Evolutionary conservation across 164 flowering plant species (phyloP).

Genomic region (Cinnamomum chago): DNA sequence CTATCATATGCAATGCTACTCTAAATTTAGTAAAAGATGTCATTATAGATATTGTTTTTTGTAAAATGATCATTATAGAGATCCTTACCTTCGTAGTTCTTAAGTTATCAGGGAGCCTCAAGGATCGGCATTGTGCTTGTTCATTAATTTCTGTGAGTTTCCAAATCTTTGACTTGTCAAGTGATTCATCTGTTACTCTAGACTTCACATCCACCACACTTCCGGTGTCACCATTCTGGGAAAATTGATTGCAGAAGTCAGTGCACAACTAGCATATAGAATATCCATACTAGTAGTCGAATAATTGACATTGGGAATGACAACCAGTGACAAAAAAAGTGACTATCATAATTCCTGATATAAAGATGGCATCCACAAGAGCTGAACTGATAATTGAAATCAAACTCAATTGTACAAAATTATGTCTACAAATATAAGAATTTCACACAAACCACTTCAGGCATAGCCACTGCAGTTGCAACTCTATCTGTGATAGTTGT

Average conservation of each 20-base stretch:
- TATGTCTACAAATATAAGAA: not conserved
- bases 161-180: conserved; percentile 79
- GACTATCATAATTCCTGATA: not conserved
- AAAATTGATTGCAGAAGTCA: not conserved
- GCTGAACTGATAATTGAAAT: not conserved
- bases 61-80: not conserved
- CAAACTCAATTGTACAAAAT: not conserved
- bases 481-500: conserved; percentile 9
- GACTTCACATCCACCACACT: conserved; percentile 66
- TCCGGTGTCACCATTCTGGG: conserved; percentile 61
- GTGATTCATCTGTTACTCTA: conserved; percentile 51
- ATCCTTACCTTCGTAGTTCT: conserved; percentile 48
- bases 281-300: too few relatives aligned
- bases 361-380: not conserved
- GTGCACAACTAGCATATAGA: not conserved
- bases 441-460: conserved; percentile 6
- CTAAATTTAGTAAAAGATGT: too few relatives aligned
- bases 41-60: not conserved
- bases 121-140: conserved; percentile 55
- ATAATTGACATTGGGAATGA: not conserved
- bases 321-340: not conserved
- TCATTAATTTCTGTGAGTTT: conserved; percentile 72
- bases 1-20: too few relatives aligned
- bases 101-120: conserved; percentile 57
- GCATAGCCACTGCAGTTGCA: conserved; percentile 4